Base-by-base conservation (phyloP, 768 basidiomycete genomes). In the Termitomyces sp. region DNA sequence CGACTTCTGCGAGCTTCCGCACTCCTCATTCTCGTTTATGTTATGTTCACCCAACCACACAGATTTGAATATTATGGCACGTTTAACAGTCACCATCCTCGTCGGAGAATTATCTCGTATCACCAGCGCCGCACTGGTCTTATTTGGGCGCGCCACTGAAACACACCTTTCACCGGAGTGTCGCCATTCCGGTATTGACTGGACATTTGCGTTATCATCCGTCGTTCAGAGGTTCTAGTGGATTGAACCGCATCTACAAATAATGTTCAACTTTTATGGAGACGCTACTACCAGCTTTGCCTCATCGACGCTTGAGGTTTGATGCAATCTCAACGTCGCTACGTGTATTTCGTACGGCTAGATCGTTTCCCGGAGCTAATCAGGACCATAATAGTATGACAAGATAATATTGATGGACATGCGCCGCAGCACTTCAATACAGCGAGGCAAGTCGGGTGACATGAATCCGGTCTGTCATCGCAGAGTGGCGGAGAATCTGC, bases 381-480 rank as follows among this genome's bases (percentile, higher is more conserved):
- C 16, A 34, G 17, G 32, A 25, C 32, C 42, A 19, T 43, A 35
- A n/a, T 17, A 32, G 52, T 28, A 54, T 54, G 17, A 3, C 23
- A 34, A 48, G 41, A 17, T 12, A 21, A n/a, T 28, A 16, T 44
- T 39, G 34, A 19, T 19, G 25, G 6, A 32, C 52, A 34, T 47
- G 41, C 42, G 43, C 28, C 28, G 23, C 40, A 39, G 40, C 54
- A 30, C 12, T 45, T 45, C 49, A 47, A 17, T 14, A 19, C 34
- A 50, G 50, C 44, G 56, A 50, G 49, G 47, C 35, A 21, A 16
- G 14, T 50, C 57, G 37, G 57, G 21, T 50, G 43, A 56, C 52
- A 61, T 43, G 28, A 39, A 43, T 2, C 45, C 54, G 51, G 56
- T 39, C 8, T 19, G 3, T 19, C 21, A 30, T 44, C 45, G 17